Conservation (phyloP, 805 yeast species). For the Ogataea siamensis region DNA sequence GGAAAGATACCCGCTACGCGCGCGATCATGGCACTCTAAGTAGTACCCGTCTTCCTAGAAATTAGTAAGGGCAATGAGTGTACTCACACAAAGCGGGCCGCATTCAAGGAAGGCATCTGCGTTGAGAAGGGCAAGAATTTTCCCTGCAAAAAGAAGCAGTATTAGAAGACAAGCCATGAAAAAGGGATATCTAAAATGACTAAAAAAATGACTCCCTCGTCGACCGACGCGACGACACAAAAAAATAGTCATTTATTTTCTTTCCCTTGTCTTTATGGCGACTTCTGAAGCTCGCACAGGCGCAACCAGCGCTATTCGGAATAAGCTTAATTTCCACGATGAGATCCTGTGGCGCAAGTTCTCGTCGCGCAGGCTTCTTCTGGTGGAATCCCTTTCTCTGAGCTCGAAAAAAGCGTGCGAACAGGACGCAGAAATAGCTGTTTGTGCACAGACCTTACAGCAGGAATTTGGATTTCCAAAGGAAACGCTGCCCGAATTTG, state of each 20-base stretch:
- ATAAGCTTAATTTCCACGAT: constrained; percentile 70
- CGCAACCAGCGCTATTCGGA: constrained; percentile 45
- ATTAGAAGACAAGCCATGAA: constrained; percentile 1
- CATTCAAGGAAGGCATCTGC: constrained; percentile 22
- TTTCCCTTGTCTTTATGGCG: constrained; percentile 8
- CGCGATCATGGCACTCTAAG: constrained; percentile 26
- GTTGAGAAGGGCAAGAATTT: constrained; percentile 5
- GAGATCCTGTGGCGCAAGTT: constrained; percentile 86
- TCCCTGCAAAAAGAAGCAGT: neutral
- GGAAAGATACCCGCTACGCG: constrained; percentile 17
- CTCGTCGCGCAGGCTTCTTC: constrained; percentile 83
- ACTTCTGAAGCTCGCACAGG: constrained; percentile 28
- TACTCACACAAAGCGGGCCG: constrained; percentile 27
- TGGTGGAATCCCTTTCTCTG: constrained; percentile 70
- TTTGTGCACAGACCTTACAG: constrained; percentile 75
- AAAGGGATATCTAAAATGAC: neutral
- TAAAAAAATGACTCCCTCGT: neutral
- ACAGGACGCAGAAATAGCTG: constrained; percentile 78
- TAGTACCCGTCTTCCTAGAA: constrained; percentile 25
- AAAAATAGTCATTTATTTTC: constrained; percentile 1
- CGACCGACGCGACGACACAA: constrained; percentile 12
- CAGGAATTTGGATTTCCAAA: constrained; percentile 72
- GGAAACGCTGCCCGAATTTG: constrained; percentile 67
- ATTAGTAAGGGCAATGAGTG: neutral
- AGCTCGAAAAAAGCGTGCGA: constrained; percentile 80